These are phyloP conservation scores for Trapa bicornis DNA, from an alignment of 345 rosid species.

Conservation along the genomic window DNA sequence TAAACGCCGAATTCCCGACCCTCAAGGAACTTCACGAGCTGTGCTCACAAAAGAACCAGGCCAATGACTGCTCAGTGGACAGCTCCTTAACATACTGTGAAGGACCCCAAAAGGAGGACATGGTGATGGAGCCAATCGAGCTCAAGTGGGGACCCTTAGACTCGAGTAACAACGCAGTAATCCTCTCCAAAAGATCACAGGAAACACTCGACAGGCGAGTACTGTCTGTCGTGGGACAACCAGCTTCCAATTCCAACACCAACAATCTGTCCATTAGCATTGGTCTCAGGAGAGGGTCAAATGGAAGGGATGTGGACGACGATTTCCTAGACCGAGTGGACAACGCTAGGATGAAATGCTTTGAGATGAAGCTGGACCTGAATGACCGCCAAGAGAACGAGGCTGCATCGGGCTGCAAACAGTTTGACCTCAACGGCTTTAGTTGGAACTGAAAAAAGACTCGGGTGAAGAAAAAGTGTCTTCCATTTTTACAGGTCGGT, in stretches of 20 bases:
- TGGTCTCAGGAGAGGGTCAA: slow-evolving; percentile 36
- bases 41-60: slow-evolving; percentile 36
- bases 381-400: slow-evolving; percentile 54
- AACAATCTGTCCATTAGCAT: slow-evolving; percentile 57
- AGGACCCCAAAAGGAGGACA: slow-evolving; percentile 52
- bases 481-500: not conserved
- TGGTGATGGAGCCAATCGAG: slow-evolving; percentile 32
- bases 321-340: slow-evolving; percentile 20
- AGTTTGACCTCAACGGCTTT: slow-evolving; percentile 78
- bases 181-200: slow-evolving; percentile 25
- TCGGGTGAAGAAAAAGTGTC: not conserved
- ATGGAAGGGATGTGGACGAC: slow-evolving; percentile 6
- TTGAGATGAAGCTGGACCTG: slow-evolving; percentile 53
- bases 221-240: slow-evolving; percentile 5
- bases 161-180: slow-evolving; percentile 26
- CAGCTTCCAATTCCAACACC: slow-evolving; percentile 1
- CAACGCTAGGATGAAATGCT: slow-evolving; percentile 23
- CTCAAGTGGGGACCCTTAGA: slow-evolving; percentile 57
- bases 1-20: slow-evolving; percentile 52
- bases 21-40: slow-evolving; percentile 54
- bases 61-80: slow-evolving; percentile 64
- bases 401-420: slow-evolving; percentile 43
- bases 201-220: slow-evolving; percentile 29
- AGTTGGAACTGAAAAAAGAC: slow-evolving; percentile 55
- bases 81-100: slow-evolving; percentile 78